Conservation (phyloP, 2,329 filamentous ascomycete genomes). For the Monosporascus sp. region DNA sequence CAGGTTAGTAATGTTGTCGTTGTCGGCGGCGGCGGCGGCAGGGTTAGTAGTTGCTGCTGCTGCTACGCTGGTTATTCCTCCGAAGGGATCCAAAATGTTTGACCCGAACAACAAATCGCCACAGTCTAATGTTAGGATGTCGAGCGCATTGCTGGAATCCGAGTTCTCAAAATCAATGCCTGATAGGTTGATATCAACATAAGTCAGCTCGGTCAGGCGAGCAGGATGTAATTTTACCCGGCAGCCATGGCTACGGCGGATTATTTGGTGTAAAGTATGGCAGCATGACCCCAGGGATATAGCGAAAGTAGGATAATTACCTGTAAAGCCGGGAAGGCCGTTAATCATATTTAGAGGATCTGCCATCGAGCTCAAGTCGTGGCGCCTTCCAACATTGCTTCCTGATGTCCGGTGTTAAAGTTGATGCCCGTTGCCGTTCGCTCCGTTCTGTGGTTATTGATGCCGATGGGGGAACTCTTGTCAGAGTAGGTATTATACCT, state of each 20-base stretch:
- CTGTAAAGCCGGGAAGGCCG: neutral
- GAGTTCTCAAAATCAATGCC: neutral
- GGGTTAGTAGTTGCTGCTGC: neutral
- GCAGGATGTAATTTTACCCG: too few relatives aligned
- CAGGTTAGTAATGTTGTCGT: neutral
- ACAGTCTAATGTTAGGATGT: neutral
- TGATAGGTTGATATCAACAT: neutral
- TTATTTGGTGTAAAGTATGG: neutral
- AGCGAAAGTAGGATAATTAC: neutral
- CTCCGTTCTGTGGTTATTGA: neutral
- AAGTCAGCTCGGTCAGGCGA: neutral
- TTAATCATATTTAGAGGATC: neutral
- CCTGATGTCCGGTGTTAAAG: neutral
- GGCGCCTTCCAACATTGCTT: neutral
- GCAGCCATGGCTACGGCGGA: neutral
- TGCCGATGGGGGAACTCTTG: neutral
- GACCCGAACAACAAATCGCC: neutral
- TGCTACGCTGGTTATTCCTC: neutral
- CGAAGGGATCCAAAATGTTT: neutral
- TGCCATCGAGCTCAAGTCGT: neutral
- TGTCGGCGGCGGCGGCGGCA: too few relatives aligned
- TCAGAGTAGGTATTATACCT: neutral
- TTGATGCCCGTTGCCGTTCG: neutral
- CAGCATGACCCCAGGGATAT: too few relatives aligned
- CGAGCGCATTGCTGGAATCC: neutral